Conservation (phyloP, 306 rosid genomes). For the Castanopsis chinensis region DNA sequence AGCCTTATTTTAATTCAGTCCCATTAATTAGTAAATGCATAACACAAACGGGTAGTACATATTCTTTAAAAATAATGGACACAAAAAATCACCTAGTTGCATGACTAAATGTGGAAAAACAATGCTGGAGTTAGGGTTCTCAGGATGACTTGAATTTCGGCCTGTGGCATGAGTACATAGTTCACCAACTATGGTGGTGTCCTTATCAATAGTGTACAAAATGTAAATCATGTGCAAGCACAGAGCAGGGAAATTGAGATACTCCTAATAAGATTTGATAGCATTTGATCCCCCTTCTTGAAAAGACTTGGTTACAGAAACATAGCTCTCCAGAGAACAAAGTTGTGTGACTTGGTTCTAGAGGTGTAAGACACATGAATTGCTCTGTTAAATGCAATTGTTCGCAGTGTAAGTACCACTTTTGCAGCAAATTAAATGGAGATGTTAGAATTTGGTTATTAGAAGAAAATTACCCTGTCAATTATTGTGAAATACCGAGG, state of each 20-base stretch:
- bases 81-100: background rate
- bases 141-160: too few species aligned
- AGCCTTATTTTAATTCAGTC: background rate
- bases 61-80: conserved; percentile 1
- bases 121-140: too few species aligned
- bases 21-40: background rate
- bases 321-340: background rate
- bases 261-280: background rate
- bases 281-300: too few species aligned
- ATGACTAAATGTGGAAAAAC: background rate
- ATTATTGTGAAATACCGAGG: conserved; percentile 69
- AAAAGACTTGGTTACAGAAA: background rate
- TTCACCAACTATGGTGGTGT: too few species aligned
- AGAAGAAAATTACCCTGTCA: conserved; percentile 58
- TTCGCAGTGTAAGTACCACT: background rate
- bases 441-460: background rate
- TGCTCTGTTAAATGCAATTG: background rate
- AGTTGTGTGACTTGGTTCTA: background rate
- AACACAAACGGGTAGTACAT: background rate
- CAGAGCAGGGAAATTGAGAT: background rate
- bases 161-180: too few species aligned
- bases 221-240: background rate
- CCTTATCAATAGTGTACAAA: too few species aligned
- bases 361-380: background rate
- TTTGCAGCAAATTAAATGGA: background rate